These are phyloP conservation scores for Pseudohyphozyma bogoriensis DNA, from an alignment of 768 basidiomycete species.

Conservation along the genomic window DNA sequence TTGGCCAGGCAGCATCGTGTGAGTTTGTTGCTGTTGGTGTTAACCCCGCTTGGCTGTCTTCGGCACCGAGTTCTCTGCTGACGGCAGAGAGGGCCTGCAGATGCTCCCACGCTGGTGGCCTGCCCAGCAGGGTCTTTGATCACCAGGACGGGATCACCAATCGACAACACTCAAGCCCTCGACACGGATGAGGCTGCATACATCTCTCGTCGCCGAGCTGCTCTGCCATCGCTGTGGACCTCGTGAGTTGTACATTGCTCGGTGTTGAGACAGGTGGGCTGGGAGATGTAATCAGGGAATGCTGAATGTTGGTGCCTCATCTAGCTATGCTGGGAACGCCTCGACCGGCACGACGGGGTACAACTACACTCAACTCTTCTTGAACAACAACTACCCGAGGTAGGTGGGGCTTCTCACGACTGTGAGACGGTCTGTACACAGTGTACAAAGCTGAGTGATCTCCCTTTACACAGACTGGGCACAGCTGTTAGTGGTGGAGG, in stretches of 20 bases:
- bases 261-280: too few species aligned
- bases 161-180: constrained; percentile 43
- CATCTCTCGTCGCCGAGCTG: constrained; percentile 42
- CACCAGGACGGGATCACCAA: constrained; percentile 1
- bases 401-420: too few species aligned
- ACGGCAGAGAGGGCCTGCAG: too few species aligned
- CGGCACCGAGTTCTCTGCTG: too few species aligned
- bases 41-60: too few species aligned
- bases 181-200: constrained; percentile 48
- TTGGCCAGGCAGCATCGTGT: too few species aligned
- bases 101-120: constrained; percentile 4
- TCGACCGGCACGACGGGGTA: constrained; percentile 35
- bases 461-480: too few species aligned
- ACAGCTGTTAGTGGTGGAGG: constrained; percentile 64
- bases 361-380: neutral
- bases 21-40: too few species aligned
- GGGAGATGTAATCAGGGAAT: too few species aligned
- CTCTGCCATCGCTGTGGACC: constrained; percentile 50
- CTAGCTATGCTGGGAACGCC: constrained; percentile 51
- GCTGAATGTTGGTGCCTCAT: too few species aligned
- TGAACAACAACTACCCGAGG: neutral
- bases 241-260: too few species aligned
- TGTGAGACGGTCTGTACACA: neutral
- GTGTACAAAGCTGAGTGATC: too few species aligned
- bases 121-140: constrained; percentile 9